phyloP scores from a whole-genome alignment of 1,284 basidiomycete species.

The Leccinum ponderosum region DNA sequence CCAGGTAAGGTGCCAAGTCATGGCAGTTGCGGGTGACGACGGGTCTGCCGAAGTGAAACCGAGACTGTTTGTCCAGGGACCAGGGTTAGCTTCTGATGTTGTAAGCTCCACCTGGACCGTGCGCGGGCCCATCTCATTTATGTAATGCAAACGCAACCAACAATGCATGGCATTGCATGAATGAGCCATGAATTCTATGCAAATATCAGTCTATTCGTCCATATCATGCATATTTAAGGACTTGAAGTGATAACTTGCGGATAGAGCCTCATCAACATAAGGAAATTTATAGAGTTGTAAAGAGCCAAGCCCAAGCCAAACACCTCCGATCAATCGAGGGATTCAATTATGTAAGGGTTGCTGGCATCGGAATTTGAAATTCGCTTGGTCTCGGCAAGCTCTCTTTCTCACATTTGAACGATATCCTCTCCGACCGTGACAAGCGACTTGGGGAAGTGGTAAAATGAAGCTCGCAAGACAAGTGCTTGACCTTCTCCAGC shows the following conservation, averaged over 20 bases:
- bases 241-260: background rate
- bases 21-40: background rate
- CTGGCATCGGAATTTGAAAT: no score
- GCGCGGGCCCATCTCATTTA: background rate
- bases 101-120: background rate
- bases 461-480: no score
- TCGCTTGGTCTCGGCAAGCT: no score
- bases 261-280: no score
- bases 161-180: background rate
- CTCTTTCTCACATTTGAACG: no score
- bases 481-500: no score
- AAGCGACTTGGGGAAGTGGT: no score
- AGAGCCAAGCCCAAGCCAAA: no score
- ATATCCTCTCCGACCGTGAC: no score
- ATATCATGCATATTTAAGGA: background rate
- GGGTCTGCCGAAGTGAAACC: background rate
- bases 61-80: background rate
- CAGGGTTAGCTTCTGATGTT: background rate
- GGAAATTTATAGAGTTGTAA: no score
- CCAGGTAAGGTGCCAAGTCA: background rate
- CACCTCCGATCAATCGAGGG: no score
- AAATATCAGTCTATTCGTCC: background rate
- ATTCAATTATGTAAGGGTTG: no score
- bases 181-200: background rate
- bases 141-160: background rate